Evolutionary conservation across 2,329 filamentous ascomycete species (phyloP), one percentile per base, ranked within the genome.

Genomic region (Nemania diffusa): DNA sequence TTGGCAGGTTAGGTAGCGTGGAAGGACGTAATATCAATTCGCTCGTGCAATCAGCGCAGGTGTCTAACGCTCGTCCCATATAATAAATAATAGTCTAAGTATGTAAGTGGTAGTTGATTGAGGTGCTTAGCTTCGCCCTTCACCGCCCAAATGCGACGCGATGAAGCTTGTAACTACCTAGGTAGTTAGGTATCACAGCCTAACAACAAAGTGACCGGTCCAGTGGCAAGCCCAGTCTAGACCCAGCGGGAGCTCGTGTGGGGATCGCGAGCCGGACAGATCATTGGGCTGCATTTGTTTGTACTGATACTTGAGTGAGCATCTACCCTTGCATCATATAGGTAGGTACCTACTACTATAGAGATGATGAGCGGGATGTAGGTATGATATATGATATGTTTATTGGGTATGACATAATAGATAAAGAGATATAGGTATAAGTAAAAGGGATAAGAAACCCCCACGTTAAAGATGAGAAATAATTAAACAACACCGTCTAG

Each of bases 221-320:
- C 34, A 37, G 34, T 37, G n/a, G n/a, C 42, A 44, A 20, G 22
- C 42, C 6, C 22, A 7, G 11, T 27, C 34, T 27, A 62, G 50
- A n/a, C 37, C 59, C 26, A 26, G 50, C 2, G 37, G 50, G 27
- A 61, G 48, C 58, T 17, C 26, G 22, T 53, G 58, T 53, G 58
- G 58, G 58, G 52, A 29, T 9, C 5, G 22, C 58, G 46, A 8
- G 32, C 15, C 7, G 32, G 11, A 51, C 22, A 37, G 24, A 3
- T 59, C 22, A 59, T 52, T 60, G 57, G 46, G 57, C 46, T 51
- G 44, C 32, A 9, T 8, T 40, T 15, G 24, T 51, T 51, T 17
- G 48, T 51, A 51, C 22, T 13, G 48, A 29, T 51, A 51, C 48
- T 9, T 50, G n/a, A 20, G 40, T 44, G 11, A 17, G 5, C 11